A percentile compares a stretch with the other conserved stretches of the same genome.
These are phyloP conservation scores for Saturnispora mendoncae DNA, from an alignment of 805 yeast species.

Conservation along the genomic window DNA sequence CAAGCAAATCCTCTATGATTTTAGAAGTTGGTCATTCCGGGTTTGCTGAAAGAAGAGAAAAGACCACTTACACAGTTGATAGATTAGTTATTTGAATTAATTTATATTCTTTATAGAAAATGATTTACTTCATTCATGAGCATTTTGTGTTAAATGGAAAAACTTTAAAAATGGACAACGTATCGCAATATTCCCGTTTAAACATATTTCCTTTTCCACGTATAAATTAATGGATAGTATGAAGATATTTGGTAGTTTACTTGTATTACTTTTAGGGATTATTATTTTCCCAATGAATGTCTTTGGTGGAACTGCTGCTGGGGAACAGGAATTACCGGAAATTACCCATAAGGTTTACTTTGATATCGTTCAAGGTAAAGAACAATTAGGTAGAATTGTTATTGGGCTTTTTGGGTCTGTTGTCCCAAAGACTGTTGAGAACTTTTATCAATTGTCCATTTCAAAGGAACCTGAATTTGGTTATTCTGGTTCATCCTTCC, in stretches of 20 bases:
- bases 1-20: constrained; percentile 20
- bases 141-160: constrained; percentile 15
- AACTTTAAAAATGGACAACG: constrained; percentile 18
- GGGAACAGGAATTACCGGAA: constrained; percentile 36
- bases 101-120: neutral
- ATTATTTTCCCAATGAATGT: constrained; percentile 15
- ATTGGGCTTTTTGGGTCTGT: constrained; percentile 82
- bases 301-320: constrained; percentile 15
- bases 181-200: no score
- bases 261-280: constrained; percentile 17
- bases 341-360: constrained; percentile 78
- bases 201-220: neutral
- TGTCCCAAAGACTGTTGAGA: constrained; percentile 83
- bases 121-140: neutral
- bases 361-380: constrained; percentile 75
- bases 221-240: neutral
- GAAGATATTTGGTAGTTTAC: constrained; percentile 15
- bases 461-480: constrained; percentile 67
- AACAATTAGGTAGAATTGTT: constrained; percentile 69
- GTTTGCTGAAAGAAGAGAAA: constrained; percentile 24
- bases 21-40: constrained; percentile 19
- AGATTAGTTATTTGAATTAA: constrained; percentile 30
- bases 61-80: constrained; percentile 51
- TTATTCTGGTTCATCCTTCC: constrained; percentile 57
- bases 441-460: constrained; percentile 70